These are phyloP conservation scores for Nissolia schottii DNA, from an alignment of 306 rosid species.

Conservation along the genomic window DNA sequence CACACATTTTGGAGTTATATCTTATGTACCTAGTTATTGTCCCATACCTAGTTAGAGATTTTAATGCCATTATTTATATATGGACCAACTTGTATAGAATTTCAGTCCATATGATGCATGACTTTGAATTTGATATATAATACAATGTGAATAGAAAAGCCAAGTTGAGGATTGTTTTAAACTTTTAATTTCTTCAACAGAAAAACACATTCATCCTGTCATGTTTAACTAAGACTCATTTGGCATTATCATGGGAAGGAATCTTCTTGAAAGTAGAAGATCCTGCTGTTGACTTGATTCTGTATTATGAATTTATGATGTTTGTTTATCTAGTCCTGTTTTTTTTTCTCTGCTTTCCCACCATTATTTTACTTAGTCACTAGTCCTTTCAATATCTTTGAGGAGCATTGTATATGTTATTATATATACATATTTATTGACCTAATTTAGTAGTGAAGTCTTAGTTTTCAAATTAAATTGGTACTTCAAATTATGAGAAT, in stretches of 20 bases:
- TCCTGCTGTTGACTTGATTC: constrained; percentile 1
- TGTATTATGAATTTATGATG: background rate
- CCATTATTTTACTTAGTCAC: constrained; percentile 1
- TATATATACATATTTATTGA: background rate
- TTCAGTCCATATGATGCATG: constrained; percentile 2
- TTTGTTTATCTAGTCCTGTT: background rate
- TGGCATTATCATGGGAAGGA: constrained; percentile 47
- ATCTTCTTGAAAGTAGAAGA: constrained; percentile 39
- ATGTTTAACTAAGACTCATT: constrained; percentile 21
- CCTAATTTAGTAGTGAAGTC: background rate
- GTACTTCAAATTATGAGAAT: constrained; percentile 1
- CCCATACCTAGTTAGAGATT: constrained; percentile 5
- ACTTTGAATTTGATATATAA: background rate
- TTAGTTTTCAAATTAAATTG: constrained; percentile 19
- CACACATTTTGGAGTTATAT: background rate
- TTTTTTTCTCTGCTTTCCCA: background rate
- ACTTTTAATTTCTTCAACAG: constrained; percentile 11
- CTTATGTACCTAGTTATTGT: constrained; percentile 24
- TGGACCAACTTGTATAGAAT: constrained; percentile 30
- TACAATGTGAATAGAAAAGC: constrained; percentile 25
- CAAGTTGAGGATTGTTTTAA: constrained; percentile 33
- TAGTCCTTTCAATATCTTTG: constrained; percentile 20
- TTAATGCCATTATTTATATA: background rate
- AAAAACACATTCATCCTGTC: constrained; percentile 17
- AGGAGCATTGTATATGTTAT: constrained; percentile 4